phyloP scores from a whole-genome alignment of 768 basidiomycete species.

The Leccinellum luteum region DNA sequence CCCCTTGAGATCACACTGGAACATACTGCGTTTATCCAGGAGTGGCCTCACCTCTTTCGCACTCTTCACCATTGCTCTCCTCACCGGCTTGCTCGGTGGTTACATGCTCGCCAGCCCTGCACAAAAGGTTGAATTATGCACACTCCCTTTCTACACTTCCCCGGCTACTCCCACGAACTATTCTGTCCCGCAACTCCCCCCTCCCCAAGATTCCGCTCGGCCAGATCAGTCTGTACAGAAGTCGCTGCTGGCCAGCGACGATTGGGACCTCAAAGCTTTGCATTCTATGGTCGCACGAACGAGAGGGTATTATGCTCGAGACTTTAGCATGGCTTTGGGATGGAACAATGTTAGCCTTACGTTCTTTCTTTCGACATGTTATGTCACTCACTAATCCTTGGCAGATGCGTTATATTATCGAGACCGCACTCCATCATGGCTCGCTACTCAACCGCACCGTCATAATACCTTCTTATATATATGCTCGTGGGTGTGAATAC shows the following conservation, averaged over 20 bases:
- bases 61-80: slow-evolving; percentile 20
- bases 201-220: not conserved
- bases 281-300: slow-evolving; percentile 35
- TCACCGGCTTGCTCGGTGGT: slow-evolving; percentile 27
- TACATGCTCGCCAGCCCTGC: slow-evolving; percentile 20
- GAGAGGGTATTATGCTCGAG: slow-evolving; percentile 43
- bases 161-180: not conserved
- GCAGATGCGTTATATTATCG: slow-evolving; percentile 49
- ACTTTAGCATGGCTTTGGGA: slow-evolving; percentile 43
- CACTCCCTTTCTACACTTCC: slow-evolving; percentile 14
- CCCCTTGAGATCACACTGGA: slow-evolving; percentile 3
- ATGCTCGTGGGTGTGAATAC: slow-evolving; percentile 44
- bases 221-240: not conserved
- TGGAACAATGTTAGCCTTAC: slow-evolving; percentile 44
- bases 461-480: slow-evolving; percentile 44
- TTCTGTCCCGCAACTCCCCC: no score
- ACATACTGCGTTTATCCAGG: slow-evolving; percentile 14
- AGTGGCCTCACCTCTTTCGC: slow-evolving; percentile 13
- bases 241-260: slow-evolving; percentile 17
- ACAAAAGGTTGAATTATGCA: slow-evolving; percentile 18
- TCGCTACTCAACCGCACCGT: slow-evolving; percentile 41
- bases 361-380: not conserved
- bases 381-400: not conserved
- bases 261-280: slow-evolving; percentile 32
- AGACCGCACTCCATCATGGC: slow-evolving; percentile 44